Conservation (phyloP, 2,329 filamentous ascomycete species). For the Epichloe glyceriae region DNA sequence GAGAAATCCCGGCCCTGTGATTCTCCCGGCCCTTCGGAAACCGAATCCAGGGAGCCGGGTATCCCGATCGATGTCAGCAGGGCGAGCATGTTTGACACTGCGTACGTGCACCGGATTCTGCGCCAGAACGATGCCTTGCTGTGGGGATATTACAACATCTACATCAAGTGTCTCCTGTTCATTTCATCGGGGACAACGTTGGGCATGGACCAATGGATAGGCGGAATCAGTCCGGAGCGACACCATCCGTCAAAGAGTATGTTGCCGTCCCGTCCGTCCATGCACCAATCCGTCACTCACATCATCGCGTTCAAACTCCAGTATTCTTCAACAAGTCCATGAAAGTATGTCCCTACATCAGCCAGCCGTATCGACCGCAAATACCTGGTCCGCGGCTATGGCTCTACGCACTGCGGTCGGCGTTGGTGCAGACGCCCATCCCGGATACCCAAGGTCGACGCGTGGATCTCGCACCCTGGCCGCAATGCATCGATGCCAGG, state of each 20-base stretch:
- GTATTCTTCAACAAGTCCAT: slow-evolving; percentile 29
- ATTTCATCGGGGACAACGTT: slow-evolving; percentile 22
- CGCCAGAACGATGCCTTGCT: slow-evolving; percentile 20
- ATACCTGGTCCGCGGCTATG: slow-evolving; percentile 10
- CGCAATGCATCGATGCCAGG: slow-evolving; percentile 17
- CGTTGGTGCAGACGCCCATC: slow-evolving; percentile 22
- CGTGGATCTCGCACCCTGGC: slow-evolving; percentile 32
- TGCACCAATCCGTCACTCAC: too few relatives aligned
- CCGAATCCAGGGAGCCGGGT: slow-evolving; percentile 13
- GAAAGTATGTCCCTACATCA: slow-evolving; percentile 25
- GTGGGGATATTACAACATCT: slow-evolving; percentile 29
- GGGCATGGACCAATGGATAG: slow-evolving; percentile 30
- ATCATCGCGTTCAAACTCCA: slow-evolving; percentile 3
- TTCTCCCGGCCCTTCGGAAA: slow-evolving; percentile 9
- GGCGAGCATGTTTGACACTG: slow-evolving; percentile 32
- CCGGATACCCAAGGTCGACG: slow-evolving; percentile 19
- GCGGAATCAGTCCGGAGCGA: slow-evolving; percentile 21
- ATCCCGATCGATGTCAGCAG: slow-evolving; percentile 29
- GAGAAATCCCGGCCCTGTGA: slow-evolving; percentile 10
- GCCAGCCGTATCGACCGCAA: slow-evolving; percentile 16
- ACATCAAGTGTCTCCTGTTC: slow-evolving; percentile 22
- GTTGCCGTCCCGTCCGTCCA: not conserved
- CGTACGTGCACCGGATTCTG: slow-evolving; percentile 29
- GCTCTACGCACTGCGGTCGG: slow-evolving; percentile 17
- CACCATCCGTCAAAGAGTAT: slow-evolving; percentile 16